Evolutionary conservation across 305 asterid species (phyloP), one percentile per base, ranked within the genome.

Genomic region (Andrographis paniculata): DNA sequence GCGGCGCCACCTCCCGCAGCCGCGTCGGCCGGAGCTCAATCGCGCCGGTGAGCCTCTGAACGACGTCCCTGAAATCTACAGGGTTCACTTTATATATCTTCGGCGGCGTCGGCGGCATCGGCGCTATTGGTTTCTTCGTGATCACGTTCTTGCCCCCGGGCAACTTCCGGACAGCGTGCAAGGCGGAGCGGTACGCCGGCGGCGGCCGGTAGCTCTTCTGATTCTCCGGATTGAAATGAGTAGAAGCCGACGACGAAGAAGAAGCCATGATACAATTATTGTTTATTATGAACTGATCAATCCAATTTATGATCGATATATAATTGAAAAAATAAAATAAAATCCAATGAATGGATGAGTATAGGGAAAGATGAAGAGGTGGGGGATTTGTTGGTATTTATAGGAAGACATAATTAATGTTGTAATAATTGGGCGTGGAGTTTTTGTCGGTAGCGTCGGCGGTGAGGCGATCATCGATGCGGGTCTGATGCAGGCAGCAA

Each of bases 1-100:
- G 77, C 10, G 77, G 80, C 9, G 74, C 77, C 57, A 57, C 65
- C 63, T 60, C 74, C 18, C 56, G 69, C 6, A 64, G 62, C 45
- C 72, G 66, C 31, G 66, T 42, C 3, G 53, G 53, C 19, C 36
- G 63, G 36, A 17, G 50, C 45, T 41, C 57, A 1, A 31, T 35
- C 9, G 61, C 49, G 3, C 65, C 44, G 0, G 73, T 61, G 1
- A 59, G 67, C 55, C 43, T 48, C 42, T 66, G 63, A 4, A 63
- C 71, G 0, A 56, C 63, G 39, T 71, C 71, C 56, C 37, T 50
- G 33, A 54, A 61, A 17, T 61, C 46, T 12, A 41, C 33, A 16
- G 65, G 54, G 17, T 56, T 60, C 1, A 66, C 68, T 16, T 56
- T 56, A 61, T 61, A 66, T 18, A 66, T 28, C 42, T 24, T 66